A percentile compares a stretch with the other conserved stretches of the same genome.
Evolutionary conservation across 1,284 basidiomycete genomes (phyloP).

Genomic region (Irpex sp.): DNA sequence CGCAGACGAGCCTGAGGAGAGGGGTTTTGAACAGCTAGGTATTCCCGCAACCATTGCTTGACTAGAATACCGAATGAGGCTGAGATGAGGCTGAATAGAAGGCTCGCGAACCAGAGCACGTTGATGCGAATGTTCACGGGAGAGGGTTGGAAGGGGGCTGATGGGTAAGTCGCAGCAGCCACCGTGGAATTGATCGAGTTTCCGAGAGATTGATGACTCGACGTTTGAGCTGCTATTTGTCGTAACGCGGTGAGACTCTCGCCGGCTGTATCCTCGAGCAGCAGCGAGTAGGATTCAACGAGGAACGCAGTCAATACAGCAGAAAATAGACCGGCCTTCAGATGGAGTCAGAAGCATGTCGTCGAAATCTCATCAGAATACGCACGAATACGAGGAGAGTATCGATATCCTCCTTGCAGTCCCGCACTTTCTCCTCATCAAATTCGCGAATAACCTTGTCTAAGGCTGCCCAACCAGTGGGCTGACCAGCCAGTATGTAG

Average conservation of each 20-base stretch:
- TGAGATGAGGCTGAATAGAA: conserved; percentile 5
- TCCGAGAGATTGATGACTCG: background rate
- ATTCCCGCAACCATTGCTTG: conserved; percentile 9
- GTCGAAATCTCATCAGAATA: background rate
- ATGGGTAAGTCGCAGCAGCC: background rate
- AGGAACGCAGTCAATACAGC: conserved; percentile 2
- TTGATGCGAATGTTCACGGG: conserved; percentile 4
- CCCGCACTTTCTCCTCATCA: background rate
- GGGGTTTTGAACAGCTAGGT: background rate
- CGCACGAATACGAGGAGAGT: conserved; percentile 8
- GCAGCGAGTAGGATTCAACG: background rate
- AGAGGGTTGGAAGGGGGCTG: background rate
- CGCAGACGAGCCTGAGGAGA: background rate
- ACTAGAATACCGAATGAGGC: conserved; percentile 9
- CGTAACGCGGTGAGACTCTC: background rate
- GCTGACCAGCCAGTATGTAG: background rate
- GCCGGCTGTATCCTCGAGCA: background rate
- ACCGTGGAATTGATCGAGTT: background rate
- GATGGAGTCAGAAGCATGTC: background rate
- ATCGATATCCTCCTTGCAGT: conserved; percentile 4
- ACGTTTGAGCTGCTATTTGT: background rate
- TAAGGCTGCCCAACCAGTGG: conserved; percentile 3
- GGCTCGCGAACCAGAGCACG: conserved; percentile 12
- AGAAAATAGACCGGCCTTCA: conserved; percentile 3
- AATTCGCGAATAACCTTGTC: background rate